Conservation (phyloP, 139 green algal species). For the Desmodesmus armatus region DNA sequence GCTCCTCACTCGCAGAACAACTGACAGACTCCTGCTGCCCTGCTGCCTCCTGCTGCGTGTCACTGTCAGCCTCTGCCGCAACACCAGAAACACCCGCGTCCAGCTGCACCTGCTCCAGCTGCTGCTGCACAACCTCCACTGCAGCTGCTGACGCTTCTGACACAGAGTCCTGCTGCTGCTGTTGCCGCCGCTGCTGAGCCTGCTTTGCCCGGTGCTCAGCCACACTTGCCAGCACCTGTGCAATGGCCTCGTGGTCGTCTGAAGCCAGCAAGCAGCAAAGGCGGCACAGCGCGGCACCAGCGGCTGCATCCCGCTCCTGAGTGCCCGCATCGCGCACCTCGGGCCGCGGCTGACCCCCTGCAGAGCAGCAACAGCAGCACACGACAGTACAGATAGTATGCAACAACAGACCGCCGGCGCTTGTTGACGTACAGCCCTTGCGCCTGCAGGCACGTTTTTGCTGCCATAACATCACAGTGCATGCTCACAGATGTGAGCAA, state of each 20-base stretch:
- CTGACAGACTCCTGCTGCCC: neutral
- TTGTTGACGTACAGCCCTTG: too few relatives aligned
- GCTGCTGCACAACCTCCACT: constrained; percentile 2
- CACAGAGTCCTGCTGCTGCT: neutral
- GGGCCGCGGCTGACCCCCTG: constrained; percentile 19
- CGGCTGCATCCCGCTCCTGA: constrained; percentile 40
- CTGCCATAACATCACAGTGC: neutral
- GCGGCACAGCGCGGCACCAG: constrained; percentile 35
- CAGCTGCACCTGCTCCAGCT: neutral
- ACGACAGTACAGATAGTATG: too few relatives aligned
- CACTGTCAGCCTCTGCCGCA: neutral
- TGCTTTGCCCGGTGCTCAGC: neutral
- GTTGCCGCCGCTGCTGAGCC: constrained; percentile 3
- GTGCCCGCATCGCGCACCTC: constrained; percentile 20
- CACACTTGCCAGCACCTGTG: constrained; percentile 7
- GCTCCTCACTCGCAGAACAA: neutral
- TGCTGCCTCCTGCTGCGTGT: neutral
- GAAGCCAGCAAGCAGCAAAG: constrained; percentile 40
- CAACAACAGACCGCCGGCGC: too few relatives aligned
- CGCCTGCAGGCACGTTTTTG: neutral
- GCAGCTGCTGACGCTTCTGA: neutral
- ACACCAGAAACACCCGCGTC: too few relatives aligned
- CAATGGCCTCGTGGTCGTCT: constrained; percentile 16
- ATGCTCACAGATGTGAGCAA: too few relatives aligned
- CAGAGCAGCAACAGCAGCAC: too few relatives aligned